Base-by-base conservation (phyloP, 2,329 filamentous ascomycete genomes). In the Exophiala sp. region DNA sequence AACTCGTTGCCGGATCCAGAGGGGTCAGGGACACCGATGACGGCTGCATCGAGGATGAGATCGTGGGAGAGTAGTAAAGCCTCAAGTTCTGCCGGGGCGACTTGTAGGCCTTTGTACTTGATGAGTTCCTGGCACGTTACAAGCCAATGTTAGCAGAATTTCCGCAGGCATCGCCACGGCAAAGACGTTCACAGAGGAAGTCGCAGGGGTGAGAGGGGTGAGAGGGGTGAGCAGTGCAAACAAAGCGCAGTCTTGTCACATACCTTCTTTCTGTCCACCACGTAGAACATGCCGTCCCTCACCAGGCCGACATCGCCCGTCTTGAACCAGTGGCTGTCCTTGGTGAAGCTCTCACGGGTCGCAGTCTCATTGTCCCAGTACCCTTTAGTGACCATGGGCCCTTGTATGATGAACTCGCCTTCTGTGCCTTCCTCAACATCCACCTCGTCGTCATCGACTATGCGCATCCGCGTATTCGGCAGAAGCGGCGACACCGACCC, bases 271-370 rank as follows among this genome's bases (percentile, higher is more conserved):
- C 90, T 83, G 64, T 96, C 90, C 1, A 89, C 94, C 63, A 95
- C 90, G 72, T 83, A 95, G 62, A 94, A 86, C 64, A 93, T 86
- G n/a, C 85, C 86, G 6, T 56, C 43, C 62, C 94, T 86, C 60
- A 85, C 79, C 56, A 88, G 81, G 4, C 88, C 86, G 22, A 95
- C 81, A 62, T 96, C 90, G 2, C 89, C 90, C 0, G 89, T 95
- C 68, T 84, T 90, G 75, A 95, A 95, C 74, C 83, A 96, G 1
- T 86, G 86, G 55, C 93, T 87, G 69, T 60, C 57, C 2, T 18
- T 35, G 7, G 53, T 72, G 60, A 56, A 57, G 0, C 62, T 44
- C 14, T 57, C 56, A 23, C 43, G 50, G 10, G 56, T 60, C 5
- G 56, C 53, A 9, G n/a, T n/a, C 23, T 51, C 46, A 38, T 60